Conservation (phyloP, 2,329 filamentous ascomycete genomes). For the Claviceps spartinae region DNA sequence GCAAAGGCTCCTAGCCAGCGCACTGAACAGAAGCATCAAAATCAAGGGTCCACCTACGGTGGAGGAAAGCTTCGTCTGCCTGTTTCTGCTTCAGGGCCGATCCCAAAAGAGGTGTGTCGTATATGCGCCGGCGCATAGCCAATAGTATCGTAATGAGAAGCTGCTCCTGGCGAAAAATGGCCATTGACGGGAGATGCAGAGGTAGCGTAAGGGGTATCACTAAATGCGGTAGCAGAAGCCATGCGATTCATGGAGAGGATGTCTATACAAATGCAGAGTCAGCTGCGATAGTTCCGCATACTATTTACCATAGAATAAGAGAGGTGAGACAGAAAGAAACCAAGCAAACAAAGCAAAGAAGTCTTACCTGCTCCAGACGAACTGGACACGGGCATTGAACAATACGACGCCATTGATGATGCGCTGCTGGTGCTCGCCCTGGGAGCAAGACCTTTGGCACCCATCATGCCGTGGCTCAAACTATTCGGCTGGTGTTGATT, state of each 20-base stretch:
- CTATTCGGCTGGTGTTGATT: conserved; percentile 27
- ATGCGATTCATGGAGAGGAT: conserved; percentile 55
- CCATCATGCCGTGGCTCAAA: conserved; percentile 43
- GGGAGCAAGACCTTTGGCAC: conserved; percentile 31
- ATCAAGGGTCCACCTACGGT: conserved; percentile 49
- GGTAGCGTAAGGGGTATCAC: conserved; percentile 54
- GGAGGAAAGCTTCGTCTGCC: conserved; percentile 59
- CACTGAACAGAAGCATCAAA: neutral
- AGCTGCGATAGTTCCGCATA: conserved; percentile 38
- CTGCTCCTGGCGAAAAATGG: conserved; percentile 49
- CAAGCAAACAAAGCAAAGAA: neutral
- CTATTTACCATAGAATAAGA: neutral
- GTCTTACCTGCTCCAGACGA: conserved; percentile 55
- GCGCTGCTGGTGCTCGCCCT: conserved; percentile 44
- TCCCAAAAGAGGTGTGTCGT: conserved; percentile 39
- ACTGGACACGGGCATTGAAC: conserved; percentile 54
- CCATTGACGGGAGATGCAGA: conserved; percentile 52
- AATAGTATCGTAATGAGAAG: conserved; percentile 60
- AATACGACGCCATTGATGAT: conserved; percentile 54
- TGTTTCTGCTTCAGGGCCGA: conserved; percentile 43
- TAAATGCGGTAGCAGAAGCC: conserved; percentile 51
- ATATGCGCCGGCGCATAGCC: conserved; percentile 58
- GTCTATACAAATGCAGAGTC: conserved; percentile 40
- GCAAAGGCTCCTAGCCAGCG: no score
- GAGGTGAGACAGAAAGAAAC: neutral